Conservation (phyloP, 257 asterid genomes). For the Solanum microdontum region DNA sequence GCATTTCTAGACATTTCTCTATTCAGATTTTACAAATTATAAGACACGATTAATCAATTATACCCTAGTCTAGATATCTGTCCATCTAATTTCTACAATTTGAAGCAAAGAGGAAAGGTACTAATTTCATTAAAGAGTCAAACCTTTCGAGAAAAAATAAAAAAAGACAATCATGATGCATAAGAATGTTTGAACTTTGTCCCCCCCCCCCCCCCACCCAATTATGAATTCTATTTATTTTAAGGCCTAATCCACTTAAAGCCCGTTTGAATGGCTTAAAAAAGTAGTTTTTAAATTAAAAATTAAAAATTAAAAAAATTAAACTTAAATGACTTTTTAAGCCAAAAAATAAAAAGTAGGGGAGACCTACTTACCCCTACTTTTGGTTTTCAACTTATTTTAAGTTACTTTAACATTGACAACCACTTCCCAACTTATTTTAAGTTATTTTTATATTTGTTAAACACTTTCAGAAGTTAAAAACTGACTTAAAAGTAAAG, state of each 20-base stretch:
- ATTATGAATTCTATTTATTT: conserved; percentile 12
- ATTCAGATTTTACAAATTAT: background rate
- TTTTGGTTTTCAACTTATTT: too few species aligned
- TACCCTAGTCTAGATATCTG: background rate
- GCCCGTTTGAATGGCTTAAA: too few species aligned
- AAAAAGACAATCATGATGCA: conserved; percentile 15
- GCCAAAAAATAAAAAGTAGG: too few species aligned
- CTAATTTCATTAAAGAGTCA: background rate
- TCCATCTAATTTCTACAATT: background rate
- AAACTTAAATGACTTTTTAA: too few species aligned
- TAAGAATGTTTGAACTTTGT: conserved; percentile 6
- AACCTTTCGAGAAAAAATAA: conserved; percentile 4
- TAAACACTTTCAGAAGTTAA: too few species aligned
- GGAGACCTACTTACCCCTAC: too few species aligned
- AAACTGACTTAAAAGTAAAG: too few species aligned
- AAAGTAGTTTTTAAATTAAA: too few species aligned
- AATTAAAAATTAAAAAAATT: too few species aligned
- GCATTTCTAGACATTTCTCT: background rate
- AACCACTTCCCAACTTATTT: too few species aligned
- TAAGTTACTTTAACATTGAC: too few species aligned
- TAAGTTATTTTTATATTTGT: too few species aligned
- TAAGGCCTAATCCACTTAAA: conserved; percentile 1
- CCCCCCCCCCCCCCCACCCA: background rate
- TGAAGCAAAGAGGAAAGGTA: background rate
- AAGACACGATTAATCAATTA: background rate